These are phyloP conservation scores for Penicillium longicatenatum DNA, from an alignment of 495 filamentous ascomycete genomes.

Conservation along the genomic window DNA sequence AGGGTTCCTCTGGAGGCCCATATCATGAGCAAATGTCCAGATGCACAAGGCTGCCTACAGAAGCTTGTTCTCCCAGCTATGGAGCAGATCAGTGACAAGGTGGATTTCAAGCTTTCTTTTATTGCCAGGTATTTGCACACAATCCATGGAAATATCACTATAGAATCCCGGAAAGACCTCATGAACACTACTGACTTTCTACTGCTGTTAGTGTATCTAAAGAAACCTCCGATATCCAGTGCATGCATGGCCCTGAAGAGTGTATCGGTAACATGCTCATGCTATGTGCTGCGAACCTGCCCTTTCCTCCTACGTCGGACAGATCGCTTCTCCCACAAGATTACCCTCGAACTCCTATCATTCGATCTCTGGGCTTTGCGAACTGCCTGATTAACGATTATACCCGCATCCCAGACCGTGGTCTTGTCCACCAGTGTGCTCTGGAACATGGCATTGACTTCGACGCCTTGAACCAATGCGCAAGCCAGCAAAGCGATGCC, in stretches of 20 bases:
- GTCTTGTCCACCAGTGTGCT: slow-evolving; percentile 79
- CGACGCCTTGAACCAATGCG: slow-evolving; percentile 76
- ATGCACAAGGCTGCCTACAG: slow-evolving; percentile 77
- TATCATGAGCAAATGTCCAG: slow-evolving; percentile 95
- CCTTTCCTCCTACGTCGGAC: slow-evolving; percentile 34
- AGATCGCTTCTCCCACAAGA: slow-evolving; percentile 27
- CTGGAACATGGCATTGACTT: slow-evolving; percentile 89
- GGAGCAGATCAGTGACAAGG: slow-evolving; percentile 76
- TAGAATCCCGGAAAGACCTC: too few species aligned
- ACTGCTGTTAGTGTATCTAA: slow-evolving; percentile 34
- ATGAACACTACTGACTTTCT: background rate
- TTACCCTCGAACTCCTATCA: slow-evolving; percentile 62
- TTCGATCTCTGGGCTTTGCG: slow-evolving; percentile 85
- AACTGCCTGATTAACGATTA: slow-evolving; percentile 82
- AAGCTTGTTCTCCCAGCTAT: slow-evolving; percentile 84
- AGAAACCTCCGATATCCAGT: slow-evolving; percentile 49
- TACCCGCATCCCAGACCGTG: slow-evolving; percentile 67
- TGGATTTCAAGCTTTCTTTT: slow-evolving; percentile 87
- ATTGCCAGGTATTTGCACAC: slow-evolving; percentile 70
- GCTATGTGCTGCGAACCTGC: slow-evolving; percentile 78
- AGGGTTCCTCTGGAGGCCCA: slow-evolving; percentile 84
- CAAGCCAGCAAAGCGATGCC: slow-evolving; percentile 49
- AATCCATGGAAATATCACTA: background rate
- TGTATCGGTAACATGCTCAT: slow-evolving; percentile 94
- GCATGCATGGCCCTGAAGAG: slow-evolving; percentile 86